Conservation (phyloP, 257 asterid genomes). For the Coffea eugenioides region DNA sequence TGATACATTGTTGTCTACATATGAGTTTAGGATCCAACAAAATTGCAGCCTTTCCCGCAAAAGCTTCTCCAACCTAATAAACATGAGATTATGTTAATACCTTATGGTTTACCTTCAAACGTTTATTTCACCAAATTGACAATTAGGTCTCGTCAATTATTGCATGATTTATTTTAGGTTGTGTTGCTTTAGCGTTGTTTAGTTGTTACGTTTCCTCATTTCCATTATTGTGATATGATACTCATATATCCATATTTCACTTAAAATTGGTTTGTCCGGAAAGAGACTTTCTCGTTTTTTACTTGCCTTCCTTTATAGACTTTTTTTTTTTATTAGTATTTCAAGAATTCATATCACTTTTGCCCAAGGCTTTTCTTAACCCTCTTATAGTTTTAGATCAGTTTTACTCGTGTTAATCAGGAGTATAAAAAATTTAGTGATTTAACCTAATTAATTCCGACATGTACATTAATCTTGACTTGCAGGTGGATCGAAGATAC, state of each 20-base stretch:
- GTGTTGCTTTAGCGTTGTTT: not conserved
- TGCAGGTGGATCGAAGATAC: slow-evolving; percentile 91
- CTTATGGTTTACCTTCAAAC: not conserved
- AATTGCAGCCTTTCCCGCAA: not conserved
- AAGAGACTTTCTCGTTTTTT: not conserved
- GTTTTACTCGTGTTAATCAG: not conserved
- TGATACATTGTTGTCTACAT: not conserved
- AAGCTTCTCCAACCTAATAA: not conserved
- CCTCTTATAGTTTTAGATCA: not conserved
- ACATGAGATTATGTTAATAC: not conserved
- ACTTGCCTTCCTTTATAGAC: no score
- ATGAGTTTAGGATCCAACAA: slow-evolving; percentile 1
- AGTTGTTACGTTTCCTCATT: not conserved
- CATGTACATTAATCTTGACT: not conserved
- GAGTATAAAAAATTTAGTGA: not conserved
- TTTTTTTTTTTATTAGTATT: not conserved
- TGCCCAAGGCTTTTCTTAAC: not conserved
- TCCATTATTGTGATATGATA: no score
- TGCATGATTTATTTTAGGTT: not conserved
- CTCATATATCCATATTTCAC: not conserved
- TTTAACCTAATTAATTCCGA: not conserved
- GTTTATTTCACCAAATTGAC: not conserved
- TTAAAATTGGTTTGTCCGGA: not conserved
- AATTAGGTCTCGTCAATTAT: not conserved
- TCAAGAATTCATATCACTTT: not conserved